A percentile compares a stretch with the other conserved stretches of the same genome.
phyloP scores from a whole-genome alignment of 768 basidiomycete species.

The Serendipita sp. region DNA sequence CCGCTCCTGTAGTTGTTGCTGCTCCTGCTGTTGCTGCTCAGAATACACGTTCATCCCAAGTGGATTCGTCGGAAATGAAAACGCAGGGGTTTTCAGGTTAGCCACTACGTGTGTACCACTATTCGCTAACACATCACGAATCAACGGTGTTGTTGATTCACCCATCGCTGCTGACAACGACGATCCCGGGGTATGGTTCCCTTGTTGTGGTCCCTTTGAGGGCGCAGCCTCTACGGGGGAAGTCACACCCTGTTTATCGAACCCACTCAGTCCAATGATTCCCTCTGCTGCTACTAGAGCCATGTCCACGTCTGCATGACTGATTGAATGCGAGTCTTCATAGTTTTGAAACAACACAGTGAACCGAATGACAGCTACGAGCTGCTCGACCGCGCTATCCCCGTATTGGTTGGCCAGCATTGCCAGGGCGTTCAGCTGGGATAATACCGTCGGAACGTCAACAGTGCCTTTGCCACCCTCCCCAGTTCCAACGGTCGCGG shows the following conservation, averaged over 20 bases:
- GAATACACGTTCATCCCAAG: constrained; percentile 1
- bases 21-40: background rate
- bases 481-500: constrained; percentile 6
- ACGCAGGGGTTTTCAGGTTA: background rate
- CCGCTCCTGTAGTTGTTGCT: background rate
- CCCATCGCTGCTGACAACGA: too few relatives aligned
- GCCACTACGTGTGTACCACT: background rate
- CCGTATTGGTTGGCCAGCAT: constrained; percentile 7
- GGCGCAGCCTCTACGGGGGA: background rate
- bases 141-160: background rate
- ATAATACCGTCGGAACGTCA: constrained; percentile 10
- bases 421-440: constrained; percentile 7
- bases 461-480: background rate
- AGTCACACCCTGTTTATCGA: constrained; percentile 10
- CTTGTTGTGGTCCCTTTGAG: background rate
- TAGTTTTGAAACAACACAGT: constrained; percentile 25
- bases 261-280: constrained; percentile 27
- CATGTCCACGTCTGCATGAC: constrained; percentile 36
- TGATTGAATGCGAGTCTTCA: constrained; percentile 35
- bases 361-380: background rate
- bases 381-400: constrained; percentile 9
- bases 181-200: background rate
- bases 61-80: constrained; percentile 1
- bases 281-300: constrained; percentile 35
- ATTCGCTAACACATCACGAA: background rate